phyloP scores from a whole-genome alignment of 345 rosid species.

The Hibiscus tridactylites region DNA sequence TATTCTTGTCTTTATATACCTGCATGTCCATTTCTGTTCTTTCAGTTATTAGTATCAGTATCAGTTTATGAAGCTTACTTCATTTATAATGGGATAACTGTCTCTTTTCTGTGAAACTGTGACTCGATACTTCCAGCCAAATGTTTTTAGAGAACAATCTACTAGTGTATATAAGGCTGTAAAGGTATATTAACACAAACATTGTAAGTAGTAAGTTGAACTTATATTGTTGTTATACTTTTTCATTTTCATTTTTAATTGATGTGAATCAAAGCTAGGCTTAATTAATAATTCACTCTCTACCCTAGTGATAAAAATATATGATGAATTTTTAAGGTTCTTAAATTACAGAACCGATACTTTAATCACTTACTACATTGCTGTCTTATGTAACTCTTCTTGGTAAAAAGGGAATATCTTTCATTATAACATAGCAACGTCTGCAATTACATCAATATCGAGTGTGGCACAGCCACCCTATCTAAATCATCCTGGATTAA shows the following conservation, averaged over 20 bases:
- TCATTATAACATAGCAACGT: too few species aligned
- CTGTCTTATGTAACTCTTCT: not conserved
- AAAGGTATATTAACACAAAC: not conserved
- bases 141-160: too few species aligned
- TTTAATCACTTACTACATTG: not conserved
- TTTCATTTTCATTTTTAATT: not conserved
- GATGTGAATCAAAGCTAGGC: not conserved
- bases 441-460: too few species aligned
- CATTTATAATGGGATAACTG: not conserved
- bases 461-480: too few species aligned
- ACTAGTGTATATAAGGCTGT: not conserved
- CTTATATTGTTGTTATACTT: not conserved
- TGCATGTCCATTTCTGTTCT: not conserved
- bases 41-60: not conserved
- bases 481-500: too few species aligned
- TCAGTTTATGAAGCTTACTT: not conserved
- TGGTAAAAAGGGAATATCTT: too few species aligned
- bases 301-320: not conserved
- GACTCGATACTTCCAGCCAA: not conserved
- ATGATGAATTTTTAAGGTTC: not conserved
- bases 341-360: not conserved
- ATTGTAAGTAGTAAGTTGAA: not conserved
- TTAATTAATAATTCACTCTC: not conserved
- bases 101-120: not conserved
- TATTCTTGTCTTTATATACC: not conserved